Percentiles rank a stretch among this genome's conserved stretches.
These are phyloP conservation scores for Microglena sp. DNA, from an alignment of 139 green algal species.

Conservation along the genomic window DNA sequence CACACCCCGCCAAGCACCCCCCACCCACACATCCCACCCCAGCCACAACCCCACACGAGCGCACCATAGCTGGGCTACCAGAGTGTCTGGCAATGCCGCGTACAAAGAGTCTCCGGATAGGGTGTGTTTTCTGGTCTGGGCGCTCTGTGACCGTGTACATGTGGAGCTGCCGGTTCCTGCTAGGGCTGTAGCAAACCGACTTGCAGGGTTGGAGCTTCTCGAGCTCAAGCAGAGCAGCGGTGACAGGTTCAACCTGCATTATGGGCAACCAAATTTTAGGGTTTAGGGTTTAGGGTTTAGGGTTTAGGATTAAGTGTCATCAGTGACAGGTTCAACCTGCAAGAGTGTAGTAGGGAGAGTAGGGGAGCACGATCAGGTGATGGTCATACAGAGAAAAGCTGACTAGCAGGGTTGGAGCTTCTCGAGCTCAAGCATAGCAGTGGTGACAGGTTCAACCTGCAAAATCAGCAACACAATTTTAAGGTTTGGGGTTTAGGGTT, in stretches of 20 bases:
- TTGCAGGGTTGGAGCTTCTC: slow-evolving; percentile 35
- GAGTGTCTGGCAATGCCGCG: slow-evolving; percentile 67
- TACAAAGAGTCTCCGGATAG: slow-evolving; percentile 73
- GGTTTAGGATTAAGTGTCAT: no score
- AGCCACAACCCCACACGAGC: no score
- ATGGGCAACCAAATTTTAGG: background rate
- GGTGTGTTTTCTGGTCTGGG: slow-evolving; percentile 23
- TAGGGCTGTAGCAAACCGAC: slow-evolving; percentile 48
- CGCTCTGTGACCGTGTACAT: slow-evolving; percentile 66
- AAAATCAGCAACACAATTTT: background rate
- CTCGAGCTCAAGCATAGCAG: slow-evolving; percentile 70
- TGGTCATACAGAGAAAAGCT: no score
- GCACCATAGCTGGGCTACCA: no score
- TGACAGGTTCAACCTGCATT: slow-evolving; percentile 42
- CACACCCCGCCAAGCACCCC: no score
- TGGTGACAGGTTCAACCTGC: slow-evolving; percentile 49
- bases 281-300: background rate
- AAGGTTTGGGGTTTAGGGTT: background rate
- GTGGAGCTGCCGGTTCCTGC: slow-evolving; percentile 86
- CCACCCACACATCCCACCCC: no score
- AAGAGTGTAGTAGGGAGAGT: no score
- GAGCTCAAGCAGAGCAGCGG: slow-evolving; percentile 72
- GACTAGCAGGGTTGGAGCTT: slow-evolving; percentile 32
- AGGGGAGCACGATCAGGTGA: no score
- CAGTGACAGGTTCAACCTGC: no score